Conservation (phyloP, 2,329 filamentous ascomycete species). For the Arthrobotrys iridis region DNA sequence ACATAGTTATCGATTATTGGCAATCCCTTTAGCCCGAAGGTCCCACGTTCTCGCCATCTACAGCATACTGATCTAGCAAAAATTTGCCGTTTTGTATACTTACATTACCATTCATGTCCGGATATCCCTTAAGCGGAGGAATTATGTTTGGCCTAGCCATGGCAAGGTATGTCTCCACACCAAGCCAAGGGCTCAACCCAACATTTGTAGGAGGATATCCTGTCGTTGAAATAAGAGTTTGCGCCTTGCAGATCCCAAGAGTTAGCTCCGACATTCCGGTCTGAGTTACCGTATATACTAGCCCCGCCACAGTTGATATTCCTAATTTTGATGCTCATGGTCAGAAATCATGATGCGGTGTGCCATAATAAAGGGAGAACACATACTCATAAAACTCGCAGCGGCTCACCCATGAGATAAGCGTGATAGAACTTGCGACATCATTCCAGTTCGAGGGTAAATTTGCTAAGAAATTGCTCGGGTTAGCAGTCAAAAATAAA, state of each 20-base stretch:
- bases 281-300: neutral
- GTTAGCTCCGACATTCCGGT: neutral
- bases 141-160: neutral
- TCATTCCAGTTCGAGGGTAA: conserved; percentile 13
- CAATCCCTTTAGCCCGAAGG: no score
- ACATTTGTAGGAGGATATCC: conserved; percentile 17
- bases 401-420: neutral
- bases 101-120: neutral
- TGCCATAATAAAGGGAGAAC: neutral
- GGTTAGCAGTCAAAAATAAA: neutral
- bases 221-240: conserved; percentile 19
- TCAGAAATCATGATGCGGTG: neutral
- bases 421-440: neutral
- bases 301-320: neutral
- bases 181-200: conserved; percentile 12
- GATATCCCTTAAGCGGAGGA: no score
- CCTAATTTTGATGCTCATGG: no score
- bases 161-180: conserved; percentile 16
- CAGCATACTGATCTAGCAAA: no score
- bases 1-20: no score
- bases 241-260: conserved; percentile 18
- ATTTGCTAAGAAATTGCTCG: neutral
- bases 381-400: conserved; percentile 12
- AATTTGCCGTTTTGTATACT: no score
- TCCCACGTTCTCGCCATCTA: no score